Evolutionary conservation across 2,329 filamentous ascomycete species (phyloP).

Genomic region (Penicillium sp.): DNA sequence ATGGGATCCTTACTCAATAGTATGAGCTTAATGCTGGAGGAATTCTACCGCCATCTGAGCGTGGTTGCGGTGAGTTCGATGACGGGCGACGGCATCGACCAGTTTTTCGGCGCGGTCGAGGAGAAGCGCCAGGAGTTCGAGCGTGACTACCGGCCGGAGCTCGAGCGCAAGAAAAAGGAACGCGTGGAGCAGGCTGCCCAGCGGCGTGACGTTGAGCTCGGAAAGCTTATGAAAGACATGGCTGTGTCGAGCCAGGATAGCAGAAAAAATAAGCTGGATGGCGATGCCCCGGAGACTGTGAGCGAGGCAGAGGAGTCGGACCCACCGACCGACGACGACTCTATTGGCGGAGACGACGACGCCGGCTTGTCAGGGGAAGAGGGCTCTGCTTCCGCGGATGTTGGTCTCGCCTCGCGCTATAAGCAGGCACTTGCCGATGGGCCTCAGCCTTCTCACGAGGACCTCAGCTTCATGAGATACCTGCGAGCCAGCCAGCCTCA

Average conservation of each 20-base stretch:
- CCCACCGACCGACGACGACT: constrained; percentile 39
- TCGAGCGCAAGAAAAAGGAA: constrained; percentile 72
- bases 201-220: constrained; percentile 73
- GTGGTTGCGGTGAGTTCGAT: constrained; percentile 92
- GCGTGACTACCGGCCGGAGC: constrained; percentile 84
- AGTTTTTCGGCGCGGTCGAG: constrained; percentile 87
- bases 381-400: constrained; percentile 58
- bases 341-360: constrained; percentile 47
- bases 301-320: constrained; percentile 49
- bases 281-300: constrained; percentile 39
- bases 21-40: constrained; percentile 95
- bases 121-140: constrained; percentile 86
- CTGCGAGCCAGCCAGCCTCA: constrained; percentile 34
- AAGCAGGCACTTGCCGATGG: constrained; percentile 66
- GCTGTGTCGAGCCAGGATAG: constrained; percentile 47
- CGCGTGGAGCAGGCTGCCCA: constrained; percentile 71
- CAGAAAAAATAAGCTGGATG: constrained; percentile 23
- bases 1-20: constrained; percentile 95
- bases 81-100: constrained; percentile 84
- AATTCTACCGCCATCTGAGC: constrained; percentile 92
- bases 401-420: constrained; percentile 71
- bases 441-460: constrained; percentile 40
- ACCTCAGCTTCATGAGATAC: constrained; percentile 52
- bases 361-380: constrained; percentile 53
- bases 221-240: constrained; percentile 95